Base-by-base conservation (phyloP, 1,284 basidiomycete genomes). In the Ganoderma resinaceum region DNA sequence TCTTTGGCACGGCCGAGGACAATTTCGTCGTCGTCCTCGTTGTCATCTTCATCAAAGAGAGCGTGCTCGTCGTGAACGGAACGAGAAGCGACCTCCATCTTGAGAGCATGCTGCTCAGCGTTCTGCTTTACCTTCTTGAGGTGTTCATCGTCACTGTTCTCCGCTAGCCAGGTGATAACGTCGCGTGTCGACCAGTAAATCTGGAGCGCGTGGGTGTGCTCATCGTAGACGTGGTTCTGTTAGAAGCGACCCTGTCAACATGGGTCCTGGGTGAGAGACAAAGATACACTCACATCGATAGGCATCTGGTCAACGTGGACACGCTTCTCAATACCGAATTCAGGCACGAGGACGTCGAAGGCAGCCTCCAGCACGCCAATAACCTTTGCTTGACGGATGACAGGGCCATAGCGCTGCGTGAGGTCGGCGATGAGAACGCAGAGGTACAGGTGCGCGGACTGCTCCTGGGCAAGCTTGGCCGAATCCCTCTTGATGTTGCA, bases 221-320 rank as follows among this genome's bases (percentile, higher is more conserved):
- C 97, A 76, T 99, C 97, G 77, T 96, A 96, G 62, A 96, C 93
- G 75, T 95, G 93, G 76, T 97, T 97, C 91, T 96, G 73, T 16
- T 49, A 57, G 11, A 63, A 59, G 38, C 16, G 3, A 18, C 20
- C 29, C 35, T 14, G 16, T 46, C 38, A 46, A 38, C 23, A 7
- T 38, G n/a, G 18, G 9, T 26, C 12, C 49, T 18, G 16, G 37
- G 20, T 68, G 23, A 46, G 26, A 55, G 35, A 31, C 5, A 64
- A 4, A 52, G 16, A 8, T 61, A 63, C 35, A 18, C 49, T 16
- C 62, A 95, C 94, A 73, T 97, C 95, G 66, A 97, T 95, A 20
- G 98, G 97, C 92, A 99, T 98, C 82, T 99, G 96, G 80, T 99
- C 98, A 60, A 97, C 94, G 77, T 99, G 97, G 3, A 99, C 96